Evolutionary conservation across 805 yeast genomes (phyloP), one percentile per base, ranked within the genome.

Genomic region (Huiozyma naganishii): DNA sequence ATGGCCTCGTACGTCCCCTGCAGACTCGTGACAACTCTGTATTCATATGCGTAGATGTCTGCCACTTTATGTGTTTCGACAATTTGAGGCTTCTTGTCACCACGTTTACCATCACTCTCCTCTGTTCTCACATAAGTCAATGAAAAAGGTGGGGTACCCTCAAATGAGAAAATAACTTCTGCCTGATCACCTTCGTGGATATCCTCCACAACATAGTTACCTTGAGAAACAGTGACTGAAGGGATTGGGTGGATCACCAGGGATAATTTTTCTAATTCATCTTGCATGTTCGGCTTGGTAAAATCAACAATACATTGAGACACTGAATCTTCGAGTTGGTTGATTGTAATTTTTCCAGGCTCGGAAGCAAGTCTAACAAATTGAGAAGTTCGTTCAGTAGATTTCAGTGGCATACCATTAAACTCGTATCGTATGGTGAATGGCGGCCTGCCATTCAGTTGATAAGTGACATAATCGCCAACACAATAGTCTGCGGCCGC

Each of bases 1-100:
- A 87, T 74, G 6, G 97, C 97, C 62, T 89, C 95, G 58, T 92
- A 92, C 3, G 86, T 82, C 39, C 99, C 99, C 61, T 89, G 96
- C 50, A 86, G 66, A 52, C 85, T 83, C 1, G 95, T 90, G 55
- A 72, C 67, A 6, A 85, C 80, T 43, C 78, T 72, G 58, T 86
- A 79, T 53, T 80, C 84, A 55, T 78, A 67, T 2, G 75, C 81
- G 64, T 75, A 67, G 37, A 92, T 85, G 49, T 82, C 80, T 23
- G 70, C 57, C 28, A 77, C 79, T 36, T 67, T 67, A 43, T 67
- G 70, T 1, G 78, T 73, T 43, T 82, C 85, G 33, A 86, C 74
- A 10, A 80, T 77, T 48, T 78, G 70, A 61, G 54, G 74, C 65
- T 54, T 78, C 74, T 65, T 68, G 41, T 65, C 64, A 10, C 69